Conservation (phyloP, 1,284 basidiomycete genomes). For the Pseudozyma pruni region DNA sequence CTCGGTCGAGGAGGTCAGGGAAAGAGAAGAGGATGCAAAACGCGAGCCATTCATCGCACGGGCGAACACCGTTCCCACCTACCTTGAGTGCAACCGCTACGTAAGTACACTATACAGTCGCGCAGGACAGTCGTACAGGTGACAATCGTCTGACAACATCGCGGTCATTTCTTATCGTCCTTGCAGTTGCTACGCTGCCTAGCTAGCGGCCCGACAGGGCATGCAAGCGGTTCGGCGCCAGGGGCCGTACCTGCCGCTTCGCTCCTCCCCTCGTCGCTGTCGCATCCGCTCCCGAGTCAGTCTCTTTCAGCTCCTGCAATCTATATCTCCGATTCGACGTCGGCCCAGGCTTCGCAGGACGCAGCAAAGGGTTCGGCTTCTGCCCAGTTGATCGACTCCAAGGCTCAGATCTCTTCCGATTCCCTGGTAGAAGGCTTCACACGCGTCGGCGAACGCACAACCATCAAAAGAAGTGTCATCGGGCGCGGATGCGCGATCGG, state of each 20-base stretch:
- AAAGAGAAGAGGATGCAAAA: constrained; percentile 25
- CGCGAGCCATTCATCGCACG: constrained; percentile 76
- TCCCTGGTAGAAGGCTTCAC: constrained; percentile 84
- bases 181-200: constrained; percentile 35
- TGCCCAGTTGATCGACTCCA: constrained; percentile 73
- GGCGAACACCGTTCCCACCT: constrained; percentile 83
- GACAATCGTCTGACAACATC: too few species aligned
- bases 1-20: constrained; percentile 32
- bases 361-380: constrained; percentile 4
- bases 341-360: constrained; percentile 11
- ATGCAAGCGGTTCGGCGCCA: constrained; percentile 14
- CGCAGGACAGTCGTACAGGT: too few species aligned
- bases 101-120: too few species aligned
- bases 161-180: neutral
- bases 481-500: constrained; percentile 90
- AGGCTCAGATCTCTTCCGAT: constrained; percentile 86
- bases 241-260: neutral
- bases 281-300: constrained; percentile 44
- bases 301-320: constrained; percentile 15
- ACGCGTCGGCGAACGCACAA: constrained; percentile 82
- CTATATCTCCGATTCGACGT: constrained; percentile 9
- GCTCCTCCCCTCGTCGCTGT: constrained; percentile 23
- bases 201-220: constrained; percentile 14
- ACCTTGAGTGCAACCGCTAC: constrained; percentile 83
- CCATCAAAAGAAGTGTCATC: constrained; percentile 86